Base-by-base conservation (phyloP, 805 yeast genomes). In the Kluyveromyces siamensis region DNA sequence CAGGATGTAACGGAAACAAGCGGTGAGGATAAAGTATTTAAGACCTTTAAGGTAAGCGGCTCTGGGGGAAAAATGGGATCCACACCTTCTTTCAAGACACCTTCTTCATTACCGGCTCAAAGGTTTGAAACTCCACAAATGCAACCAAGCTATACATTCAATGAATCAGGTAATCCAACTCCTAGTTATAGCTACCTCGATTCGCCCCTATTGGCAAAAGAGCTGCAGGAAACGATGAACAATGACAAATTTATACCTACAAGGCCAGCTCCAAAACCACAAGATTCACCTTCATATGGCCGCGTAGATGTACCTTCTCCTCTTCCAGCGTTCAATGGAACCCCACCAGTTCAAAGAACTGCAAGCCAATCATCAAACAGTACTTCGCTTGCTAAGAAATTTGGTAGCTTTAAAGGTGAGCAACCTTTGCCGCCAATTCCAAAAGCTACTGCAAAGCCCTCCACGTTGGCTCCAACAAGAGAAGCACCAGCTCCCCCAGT, bases 211-310 rank as follows among this genome's bases (percentile, higher is more conserved):
- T 47, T 56, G 6, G 48, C 21, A 53, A 52, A 41, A 45, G 58
- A 27, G 56, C 17, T 53, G 35, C 54, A 53, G 18, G 50, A 43
- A 11, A 36, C 64, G 68, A 48, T 59, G 55, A 27, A 80, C 33
- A 60, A 52, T 48, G 65, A 57, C 11, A 60, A 73, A 56, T 81
- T 75, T 52, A 80, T 81, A 46, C 87, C 86, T 4, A 74, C 79
- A 47, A 70, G 87, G 52, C 86, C 87, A 0, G 84, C 87, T 0
- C 87, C 87, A 33, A 77, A 75, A 55, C 85, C 86, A 10, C 77
- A 76, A 3, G 57, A 63, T 5, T 50, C 61, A 2, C 45, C 54
- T 18, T 42, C 59, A 4, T 21, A 33, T 11, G 36, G 45, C 16
- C 51, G 62, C 35, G 51, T 30, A 37, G 48, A 54, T 17, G 43